Base-by-base conservation (phyloP, 306 rosid species). In the Sicyos baderoa region DNA sequence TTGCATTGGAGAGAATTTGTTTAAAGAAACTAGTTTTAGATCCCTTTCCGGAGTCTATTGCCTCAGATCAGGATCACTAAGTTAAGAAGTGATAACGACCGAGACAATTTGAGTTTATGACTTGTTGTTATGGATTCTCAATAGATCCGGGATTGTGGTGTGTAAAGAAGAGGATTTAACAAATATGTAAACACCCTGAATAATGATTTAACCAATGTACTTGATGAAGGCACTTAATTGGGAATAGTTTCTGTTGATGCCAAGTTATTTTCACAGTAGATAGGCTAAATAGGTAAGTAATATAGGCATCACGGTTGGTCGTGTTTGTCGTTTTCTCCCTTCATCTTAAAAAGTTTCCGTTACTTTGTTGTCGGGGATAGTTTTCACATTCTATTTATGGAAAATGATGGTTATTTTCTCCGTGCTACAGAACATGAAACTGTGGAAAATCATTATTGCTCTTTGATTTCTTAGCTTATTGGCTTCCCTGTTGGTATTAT, bases 1-100 rank as follows among this genome's bases (percentile, higher is more conserved):
- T 64, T 64, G 35, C 70, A 53, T 21, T 65, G 70, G 70, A 9
- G 37, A 64, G 54, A 44, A 44, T 44, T 19, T 15, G 32, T 42
- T 22, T 19, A 37, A 44, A 6, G 19, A 21, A 12, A 44, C 13
- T 23, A 21, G 37, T 65, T 65, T 65, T 45, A 13, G 70, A 12
- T 44, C 54, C 37, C 6, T 65, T 45, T 65, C 5, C 22, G 40
- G 51, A 10, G 37, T 65, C 54, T 3, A 12, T 44, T 2, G 16
- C 70, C 19, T 21, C n/a, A 21, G 37, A 40, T 21, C 52, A 2
- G 11, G 37, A 44, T 7, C 37, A 7, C 51, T 42, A 17, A 18
- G 29, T 18, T 37, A 42, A 40, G 51, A 63, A 42, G 52, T 40
- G 22, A 18, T 18, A 10, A 12, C 22, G 32, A 63, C n/a, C 0